Base-by-base conservation (phyloP, 768 basidiomycete species). In the Hysterangium stoloniferum region DNA sequence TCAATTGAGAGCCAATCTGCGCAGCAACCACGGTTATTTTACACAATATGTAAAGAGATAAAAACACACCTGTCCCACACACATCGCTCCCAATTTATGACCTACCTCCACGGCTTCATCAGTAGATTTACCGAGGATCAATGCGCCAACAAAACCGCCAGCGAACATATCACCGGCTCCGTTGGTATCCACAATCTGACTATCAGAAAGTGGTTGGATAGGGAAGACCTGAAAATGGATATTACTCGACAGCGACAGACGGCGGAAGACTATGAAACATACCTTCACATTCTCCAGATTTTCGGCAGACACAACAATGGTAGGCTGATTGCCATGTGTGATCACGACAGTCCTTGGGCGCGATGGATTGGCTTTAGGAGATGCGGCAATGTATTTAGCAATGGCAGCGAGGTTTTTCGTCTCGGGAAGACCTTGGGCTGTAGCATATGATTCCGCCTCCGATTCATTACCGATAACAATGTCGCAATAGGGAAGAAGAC, bases 141-240 rank as follows among this genome's bases (percentile, higher is more conserved):
- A 73, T 1, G 85, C 94, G 45, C 90, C 96, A 47, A 97, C 68
- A 77, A 98, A 94, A 33, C 89, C 96, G 52, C 95, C 96, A 22
- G 93, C 92, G 60, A 99, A 98, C 36, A 90, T 91, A 64, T 99
- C 95, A 36, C 96, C 96, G 19, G 96, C 96, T 45, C 90, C 96
- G 67, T 99, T 99, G 42, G 96, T 98, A 65, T 99, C 96, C 52
- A 96, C 84, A 57, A 96, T 93, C 65, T 82, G 59, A 34, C 71
- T 75, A 48, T 75, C 73, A 40, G 62, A 58, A 52, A 95, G 69
- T 33, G 74, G 68, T 46, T 70, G 62, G 44, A 95, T 89, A 3
- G 70, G 52, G 66, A 71, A 84, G 13, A 70, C 59, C 68, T 51
- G 9, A 9, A 34, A 34, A 34, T 34, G 22, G 27, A 31, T 31